Percentiles rank a stretch among this genome's conserved stretches.
phyloP scores from a whole-genome alignment of 2,329 filamentous ascomycete species.

The Botrytis pseudocinerea region DNA sequence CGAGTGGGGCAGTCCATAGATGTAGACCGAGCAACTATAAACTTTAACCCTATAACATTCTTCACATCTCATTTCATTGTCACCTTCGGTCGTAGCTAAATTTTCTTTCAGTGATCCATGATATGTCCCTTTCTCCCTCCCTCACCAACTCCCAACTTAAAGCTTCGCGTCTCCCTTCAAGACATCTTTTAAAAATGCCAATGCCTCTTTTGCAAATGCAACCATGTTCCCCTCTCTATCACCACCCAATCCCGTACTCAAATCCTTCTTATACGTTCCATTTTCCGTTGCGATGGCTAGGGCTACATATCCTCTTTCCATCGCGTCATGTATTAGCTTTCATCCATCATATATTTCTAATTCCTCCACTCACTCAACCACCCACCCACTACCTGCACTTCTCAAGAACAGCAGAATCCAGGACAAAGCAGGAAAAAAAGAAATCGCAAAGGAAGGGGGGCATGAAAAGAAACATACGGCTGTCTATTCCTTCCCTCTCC shows the following conservation, averaged over 20 bases:
- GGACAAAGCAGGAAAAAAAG: not conserved
- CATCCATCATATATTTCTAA: not conserved
- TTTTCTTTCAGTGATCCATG: not conserved
- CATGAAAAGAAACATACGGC: slow-evolving; percentile 44
- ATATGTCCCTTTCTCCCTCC: not conserved
- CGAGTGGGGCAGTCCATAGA: not conserved
- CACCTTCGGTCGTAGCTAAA: not conserved
- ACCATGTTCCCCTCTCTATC: slow-evolving; percentile 64
- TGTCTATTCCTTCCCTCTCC: slow-evolving; percentile 56
- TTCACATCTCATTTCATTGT: not conserved
- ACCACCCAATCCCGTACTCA: slow-evolving; percentile 54
- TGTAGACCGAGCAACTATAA: not conserved
- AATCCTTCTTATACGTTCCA: slow-evolving; percentile 54
- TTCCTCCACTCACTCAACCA: too few species aligned
- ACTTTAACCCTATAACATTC: not conserved
- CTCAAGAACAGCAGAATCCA: too few species aligned
- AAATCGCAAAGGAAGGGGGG: not conserved
- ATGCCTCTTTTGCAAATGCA: slow-evolving; percentile 57
- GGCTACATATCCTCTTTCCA: slow-evolving; percentile 58
- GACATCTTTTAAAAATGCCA: slow-evolving; percentile 58
- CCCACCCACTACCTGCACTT: not conserved
- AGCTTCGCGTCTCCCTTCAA: slow-evolving; percentile 45
- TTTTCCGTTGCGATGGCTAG: slow-evolving; percentile 57
- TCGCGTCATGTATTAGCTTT: not conserved
- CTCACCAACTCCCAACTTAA: slow-evolving; percentile 18